phyloP scores from a whole-genome alignment of 106 monocot species.

The Dendrobium huoshanense region DNA sequence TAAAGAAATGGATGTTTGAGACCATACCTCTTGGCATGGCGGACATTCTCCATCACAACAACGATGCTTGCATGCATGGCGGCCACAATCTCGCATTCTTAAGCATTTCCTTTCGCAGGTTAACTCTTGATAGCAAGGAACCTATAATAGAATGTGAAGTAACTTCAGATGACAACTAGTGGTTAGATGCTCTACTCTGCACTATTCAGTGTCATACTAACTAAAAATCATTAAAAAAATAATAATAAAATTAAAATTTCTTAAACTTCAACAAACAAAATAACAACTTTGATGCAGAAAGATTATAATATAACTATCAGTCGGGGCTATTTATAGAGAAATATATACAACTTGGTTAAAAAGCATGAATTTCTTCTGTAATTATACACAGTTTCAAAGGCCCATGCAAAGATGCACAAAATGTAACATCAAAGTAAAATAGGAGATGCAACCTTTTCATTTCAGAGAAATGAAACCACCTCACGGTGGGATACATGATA shows the following conservation, averaged over 20 bases:
- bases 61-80: slow-evolving; percentile 88
- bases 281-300: neutral
- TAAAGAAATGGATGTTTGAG: slow-evolving; percentile 4
- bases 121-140: slow-evolving; percentile 96
- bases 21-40: slow-evolving; percentile 77
- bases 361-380: neutral
- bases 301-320: slow-evolving; percentile 3
- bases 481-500: neutral
- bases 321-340: neutral
- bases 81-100: slow-evolving; percentile 67
- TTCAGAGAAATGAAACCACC: neutral
- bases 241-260: neutral
- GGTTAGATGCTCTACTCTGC: neutral
- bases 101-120: slow-evolving; percentile 91
- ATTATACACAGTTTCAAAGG: neutral
- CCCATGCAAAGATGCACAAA: neutral
- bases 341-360: neutral
- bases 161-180: slow-evolving; percentile 2
- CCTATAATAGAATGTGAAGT: slow-evolving; percentile 34
- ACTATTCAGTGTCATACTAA: neutral
- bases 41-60: slow-evolving; percentile 85
- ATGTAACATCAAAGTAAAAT: neutral
- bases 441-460: neutral
- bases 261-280: neutral
- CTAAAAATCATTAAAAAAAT: neutral